Base-by-base conservation (phyloP, 2,329 filamentous ascomycete genomes). In the Ophiostoma ips region DNA sequence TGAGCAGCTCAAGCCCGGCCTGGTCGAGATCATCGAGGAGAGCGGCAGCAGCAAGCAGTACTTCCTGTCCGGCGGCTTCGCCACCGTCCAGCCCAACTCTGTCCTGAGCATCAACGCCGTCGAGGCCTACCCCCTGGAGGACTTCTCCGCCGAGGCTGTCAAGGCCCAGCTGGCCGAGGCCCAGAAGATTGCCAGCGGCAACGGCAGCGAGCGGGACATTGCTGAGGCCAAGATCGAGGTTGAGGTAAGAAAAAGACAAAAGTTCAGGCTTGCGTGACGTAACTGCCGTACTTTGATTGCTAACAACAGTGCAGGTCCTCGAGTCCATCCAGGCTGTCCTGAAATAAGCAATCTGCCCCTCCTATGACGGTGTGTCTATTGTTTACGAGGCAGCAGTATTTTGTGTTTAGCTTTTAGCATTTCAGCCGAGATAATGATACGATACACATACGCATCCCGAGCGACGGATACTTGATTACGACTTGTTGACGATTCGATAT, bases 171-270 rank as follows among this genome's bases (percentile, higher is more conserved):
- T 96, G 62, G 71, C 86, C 55, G 92, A 98, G 75, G 88, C 89
- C 58, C 87, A 95, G 73, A 96, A 95, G 82, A 83, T 96, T 65
- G 88, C 83, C 62, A 81, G 72, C 67, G 92, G 92, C 64, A 81
- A 75, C 65, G 92, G 90, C 64, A 95, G 87, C 69, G 92, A 95
- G 79, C 83, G 88, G 72, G 92, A 96, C 65, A 86, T 96, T 71
- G 90, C 90, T 58, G 92, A 98, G 81, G 92, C 92, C 59, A 96
- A 95, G 81, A 90, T 98, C 67, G 90, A 96, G 78, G 73, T 98
- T 60, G 92, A 98, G 87, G 90, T 95, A 71, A 66, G 66, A 1
- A 13, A 16, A n/a, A n/a, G n/a, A 12, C 33, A 15, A 15, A 34
- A 4, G 4, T 8, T 8, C 24, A 28, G 4, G 24, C 8, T 28